phyloP scores from a whole-genome alignment of 352 stramenopile genomes.

The Aphanomyces stellatus region DNA sequence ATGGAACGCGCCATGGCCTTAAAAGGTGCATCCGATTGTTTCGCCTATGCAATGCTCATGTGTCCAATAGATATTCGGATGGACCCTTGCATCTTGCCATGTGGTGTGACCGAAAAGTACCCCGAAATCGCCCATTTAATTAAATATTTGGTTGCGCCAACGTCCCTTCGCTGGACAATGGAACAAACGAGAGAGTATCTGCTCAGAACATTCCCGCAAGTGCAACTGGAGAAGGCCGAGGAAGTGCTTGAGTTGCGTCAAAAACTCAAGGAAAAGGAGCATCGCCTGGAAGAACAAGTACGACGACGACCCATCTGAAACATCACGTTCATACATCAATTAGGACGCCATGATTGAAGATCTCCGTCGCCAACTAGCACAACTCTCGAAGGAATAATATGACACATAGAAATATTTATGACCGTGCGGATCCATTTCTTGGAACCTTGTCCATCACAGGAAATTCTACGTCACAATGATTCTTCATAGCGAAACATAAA shows the following conservation, averaged over 20 bases:
- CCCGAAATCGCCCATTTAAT: slow-evolving; percentile 13
- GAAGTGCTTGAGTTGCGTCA: slow-evolving; percentile 17
- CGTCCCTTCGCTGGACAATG: neutral
- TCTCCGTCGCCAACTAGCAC: slow-evolving; percentile 10
- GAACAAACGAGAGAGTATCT: slow-evolving; percentile 4
- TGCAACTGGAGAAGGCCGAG: slow-evolving; percentile 4
- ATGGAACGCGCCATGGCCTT: slow-evolving; percentile 19
- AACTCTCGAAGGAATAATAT: neutral
- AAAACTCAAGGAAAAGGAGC: slow-evolving; percentile 4
- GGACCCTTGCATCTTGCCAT: neutral
- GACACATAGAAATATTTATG: too few species aligned
- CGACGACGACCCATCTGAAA: neutral
- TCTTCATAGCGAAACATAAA: too few species aligned
- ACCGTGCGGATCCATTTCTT: too few species aligned
- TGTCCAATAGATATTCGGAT: neutral
- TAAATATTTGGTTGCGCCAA: slow-evolving; percentile 1
- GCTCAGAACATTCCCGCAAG: neutral
- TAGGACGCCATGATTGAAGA: slow-evolving; percentile 18
- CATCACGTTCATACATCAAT: neutral
- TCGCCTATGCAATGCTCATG: neutral
- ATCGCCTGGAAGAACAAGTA: slow-evolving; percentile 7
- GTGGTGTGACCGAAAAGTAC: neutral
- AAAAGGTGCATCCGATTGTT: neutral
- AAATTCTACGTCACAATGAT: too few species aligned
- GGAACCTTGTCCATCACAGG: too few species aligned